phyloP scores from a whole-genome alignment of 1,284 basidiomycete genomes.

The Trametes polyzona region DNA sequence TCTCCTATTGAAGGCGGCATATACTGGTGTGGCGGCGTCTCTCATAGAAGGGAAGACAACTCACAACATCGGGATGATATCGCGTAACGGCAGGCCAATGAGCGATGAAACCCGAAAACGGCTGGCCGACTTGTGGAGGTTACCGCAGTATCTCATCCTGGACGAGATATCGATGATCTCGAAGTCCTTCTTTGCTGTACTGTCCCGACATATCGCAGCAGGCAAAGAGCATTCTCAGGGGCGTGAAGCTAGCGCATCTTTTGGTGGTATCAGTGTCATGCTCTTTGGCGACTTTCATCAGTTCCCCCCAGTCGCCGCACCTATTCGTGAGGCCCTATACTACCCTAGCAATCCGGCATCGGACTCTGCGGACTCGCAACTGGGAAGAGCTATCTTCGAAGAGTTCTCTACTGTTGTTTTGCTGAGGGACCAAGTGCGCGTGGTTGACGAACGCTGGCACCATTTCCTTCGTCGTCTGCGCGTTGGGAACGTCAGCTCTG shows the following conservation, averaged over 20 bases:
- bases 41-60: conserved; percentile 38
- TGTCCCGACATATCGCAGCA: conserved; percentile 28
- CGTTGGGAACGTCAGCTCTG: conserved; percentile 28
- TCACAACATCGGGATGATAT: conserved; percentile 19
- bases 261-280: conserved; percentile 44
- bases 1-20: conserved; percentile 36
- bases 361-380: background rate
- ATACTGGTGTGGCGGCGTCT: conserved; percentile 41
- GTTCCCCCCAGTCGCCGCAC: conserved; percentile 36
- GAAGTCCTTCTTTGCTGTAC: conserved; percentile 31
- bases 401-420: conserved; percentile 42
- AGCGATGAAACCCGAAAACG: conserved; percentile 7
- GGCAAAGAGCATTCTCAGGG: conserved; percentile 17
- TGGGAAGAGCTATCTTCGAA: conserved; percentile 39
- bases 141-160: conserved; percentile 35
- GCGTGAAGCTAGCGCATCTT: conserved; percentile 12
- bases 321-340: conserved; percentile 34
- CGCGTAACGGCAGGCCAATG: conserved; percentile 6
- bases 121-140: conserved; percentile 26
- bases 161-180: conserved; percentile 42
- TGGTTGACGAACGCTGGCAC: conserved; percentile 38
- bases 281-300: conserved; percentile 45
- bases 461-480: conserved; percentile 38
- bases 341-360: conserved; percentile 10
- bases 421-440: conserved; percentile 40